Conservation (phyloP, 139 green algal genomes). For the Pedinophyceae sp. region DNA sequence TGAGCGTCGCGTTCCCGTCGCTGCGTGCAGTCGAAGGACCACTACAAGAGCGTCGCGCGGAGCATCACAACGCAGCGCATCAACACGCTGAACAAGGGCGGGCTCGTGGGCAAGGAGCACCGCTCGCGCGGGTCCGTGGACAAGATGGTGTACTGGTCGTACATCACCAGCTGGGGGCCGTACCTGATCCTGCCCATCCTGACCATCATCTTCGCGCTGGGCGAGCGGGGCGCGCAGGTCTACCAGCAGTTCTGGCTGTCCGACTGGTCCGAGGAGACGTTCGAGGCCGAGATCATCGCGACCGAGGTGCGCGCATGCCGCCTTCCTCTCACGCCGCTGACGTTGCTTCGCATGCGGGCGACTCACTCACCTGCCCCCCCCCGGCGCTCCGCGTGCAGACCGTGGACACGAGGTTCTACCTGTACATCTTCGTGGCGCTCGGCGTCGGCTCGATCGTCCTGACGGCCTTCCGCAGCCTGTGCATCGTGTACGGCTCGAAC, state of each 20-base stretch:
- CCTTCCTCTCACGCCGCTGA: constrained; percentile 33
- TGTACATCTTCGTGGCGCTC: constrained; percentile 1
- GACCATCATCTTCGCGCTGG: constrained; percentile 17
- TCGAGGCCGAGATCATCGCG: constrained; percentile 50
- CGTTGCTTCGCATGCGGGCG: constrained; percentile 39
- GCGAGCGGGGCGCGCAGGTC: constrained; percentile 32
- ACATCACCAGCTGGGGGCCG: constrained; percentile 51
- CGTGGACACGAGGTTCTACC: too few relatives aligned
- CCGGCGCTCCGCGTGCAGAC: not conserved
- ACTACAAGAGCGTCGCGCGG: too few relatives aligned
- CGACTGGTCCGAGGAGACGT: constrained; percentile 32
- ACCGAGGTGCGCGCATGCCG: too few relatives aligned
- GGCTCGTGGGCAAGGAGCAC: not conserved
- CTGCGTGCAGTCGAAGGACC: too few relatives aligned
- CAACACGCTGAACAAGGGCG: not conserved
- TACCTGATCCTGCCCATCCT: constrained; percentile 28
- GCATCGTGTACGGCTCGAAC: constrained; percentile 29
- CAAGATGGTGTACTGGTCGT: constrained; percentile 43
- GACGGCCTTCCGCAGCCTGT: constrained; percentile 10
- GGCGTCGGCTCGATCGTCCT: not conserved
- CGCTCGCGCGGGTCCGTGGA: not conserved
- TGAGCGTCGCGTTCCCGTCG: too few relatives aligned
- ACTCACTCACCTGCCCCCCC: not conserved
- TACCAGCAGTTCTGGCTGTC: constrained; percentile 61
- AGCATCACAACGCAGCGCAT: too few relatives aligned